Evolutionary conservation across 768 basidiomycete genomes (phyloP).

Genomic region (Termitomyces sp.): DNA sequence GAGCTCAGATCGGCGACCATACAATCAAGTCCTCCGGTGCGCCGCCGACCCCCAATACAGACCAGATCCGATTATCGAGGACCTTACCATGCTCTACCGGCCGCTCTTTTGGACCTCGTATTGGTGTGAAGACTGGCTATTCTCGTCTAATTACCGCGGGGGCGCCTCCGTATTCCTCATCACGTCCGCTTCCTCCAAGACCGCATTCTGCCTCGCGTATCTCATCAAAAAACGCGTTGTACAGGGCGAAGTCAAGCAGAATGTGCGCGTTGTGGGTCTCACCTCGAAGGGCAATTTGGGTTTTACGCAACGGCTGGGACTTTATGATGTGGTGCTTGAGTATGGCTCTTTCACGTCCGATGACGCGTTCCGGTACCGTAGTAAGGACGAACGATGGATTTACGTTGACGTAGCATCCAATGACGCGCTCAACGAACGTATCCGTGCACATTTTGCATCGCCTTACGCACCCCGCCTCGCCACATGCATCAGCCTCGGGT

Average conservation of each 20-base stretch:
- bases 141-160: conserved; percentile 42
- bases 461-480: conserved; percentile 30
- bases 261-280: conserved; percentile 46
- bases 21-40: conserved; percentile 64
- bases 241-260: conserved; percentile 19
- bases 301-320: conserved; percentile 48
- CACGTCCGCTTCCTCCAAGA: conserved; percentile 70
- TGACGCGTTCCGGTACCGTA: conserved; percentile 19
- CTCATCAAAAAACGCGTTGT: conserved; percentile 42
- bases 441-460: conserved; percentile 37
- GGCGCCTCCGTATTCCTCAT: conserved; percentile 46
- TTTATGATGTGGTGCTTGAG: conserved; percentile 53
- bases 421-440: conserved; percentile 37
- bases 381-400: conserved; percentile 34
- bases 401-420: conserved; percentile 66
- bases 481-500: conserved; percentile 43
- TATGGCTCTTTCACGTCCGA: conserved; percentile 42
- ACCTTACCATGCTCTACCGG: conserved; percentile 66
- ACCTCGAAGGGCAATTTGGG: conserved; percentile 51
- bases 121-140: conserved; percentile 72
- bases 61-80: conserved; percentile 42
- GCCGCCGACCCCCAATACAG: conserved; percentile 49
- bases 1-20: conserved; percentile 51
- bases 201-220: conserved; percentile 66
- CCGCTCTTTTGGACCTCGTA: conserved; percentile 74